Percentiles rank a stretch among this genome's conserved stretches.
These are phyloP conservation scores for Blastobotrys proliferans DNA, from an alignment of 1,139 yeast species.

Conservation along the genomic window DNA sequence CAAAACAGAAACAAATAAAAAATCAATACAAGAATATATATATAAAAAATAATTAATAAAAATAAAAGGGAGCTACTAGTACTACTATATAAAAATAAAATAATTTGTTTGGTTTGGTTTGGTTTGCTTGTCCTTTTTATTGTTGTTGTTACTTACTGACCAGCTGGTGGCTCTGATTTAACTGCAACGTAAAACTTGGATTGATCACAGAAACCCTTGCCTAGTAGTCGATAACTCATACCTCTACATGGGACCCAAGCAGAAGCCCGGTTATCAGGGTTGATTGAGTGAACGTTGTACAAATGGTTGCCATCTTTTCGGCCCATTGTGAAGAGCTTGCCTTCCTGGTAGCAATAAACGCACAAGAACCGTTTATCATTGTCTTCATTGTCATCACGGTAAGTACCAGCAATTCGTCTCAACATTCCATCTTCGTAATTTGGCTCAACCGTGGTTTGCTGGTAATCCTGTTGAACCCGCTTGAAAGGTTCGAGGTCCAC, in stretches of 20 bases:
- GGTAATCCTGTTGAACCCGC: slow-evolving; percentile 7
- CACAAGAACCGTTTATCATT: slow-evolving; percentile 14
- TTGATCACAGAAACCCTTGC: slow-evolving; percentile 14
- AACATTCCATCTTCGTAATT: slow-evolving; percentile 12
- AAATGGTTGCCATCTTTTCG: slow-evolving; percentile 14
- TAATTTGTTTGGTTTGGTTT: too few relatives aligned
- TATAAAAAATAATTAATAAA: background rate
- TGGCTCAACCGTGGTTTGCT: slow-evolving; percentile 1
- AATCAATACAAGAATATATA: background rate
- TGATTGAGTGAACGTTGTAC: slow-evolving; percentile 11
- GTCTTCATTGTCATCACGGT: slow-evolving; percentile 15
- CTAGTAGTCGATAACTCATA: slow-evolving; percentile 13
- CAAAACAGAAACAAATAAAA: background rate
- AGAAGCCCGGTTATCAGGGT: slow-evolving; percentile 11
- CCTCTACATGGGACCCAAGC: slow-evolving; percentile 15
- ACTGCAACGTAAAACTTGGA: slow-evolving; percentile 14
- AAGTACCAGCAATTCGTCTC: slow-evolving; percentile 13
- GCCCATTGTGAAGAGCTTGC: slow-evolving; percentile 14
- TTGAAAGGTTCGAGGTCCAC: slow-evolving; percentile 12
- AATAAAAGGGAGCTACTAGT: background rate
- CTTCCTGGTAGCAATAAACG: slow-evolving; percentile 12
- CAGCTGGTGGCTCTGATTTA: slow-evolving; percentile 4
- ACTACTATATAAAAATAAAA: background rate
- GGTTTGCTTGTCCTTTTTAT: too few relatives aligned
- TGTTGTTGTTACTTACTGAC: background rate